Evolutionary conservation across 345 rosid species (phyloP).

Genomic region (Punica granatum): DNA sequence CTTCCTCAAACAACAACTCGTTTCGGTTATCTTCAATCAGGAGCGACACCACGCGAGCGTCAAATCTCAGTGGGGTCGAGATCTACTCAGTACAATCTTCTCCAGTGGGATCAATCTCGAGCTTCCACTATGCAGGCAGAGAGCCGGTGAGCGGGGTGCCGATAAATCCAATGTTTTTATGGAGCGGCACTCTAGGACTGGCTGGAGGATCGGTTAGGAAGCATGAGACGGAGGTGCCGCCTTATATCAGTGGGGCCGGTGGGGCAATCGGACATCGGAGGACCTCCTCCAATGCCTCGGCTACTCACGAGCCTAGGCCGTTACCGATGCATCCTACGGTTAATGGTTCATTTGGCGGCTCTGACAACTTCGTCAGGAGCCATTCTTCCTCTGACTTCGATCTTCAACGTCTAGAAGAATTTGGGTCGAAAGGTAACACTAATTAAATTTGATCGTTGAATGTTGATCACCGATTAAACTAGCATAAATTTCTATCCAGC

Average conservation of each 20-base stretch:
- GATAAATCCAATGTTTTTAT: background rate
- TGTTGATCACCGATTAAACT: no score
- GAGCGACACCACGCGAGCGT: background rate
- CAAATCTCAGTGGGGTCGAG: conserved; percentile 9
- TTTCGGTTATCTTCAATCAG: background rate
- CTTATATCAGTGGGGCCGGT: no score
- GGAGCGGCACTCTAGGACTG: no score
- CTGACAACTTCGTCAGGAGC: background rate
- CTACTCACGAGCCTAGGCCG: no score
- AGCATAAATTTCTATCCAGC: no score
- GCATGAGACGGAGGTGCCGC: background rate
- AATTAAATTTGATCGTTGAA: background rate
- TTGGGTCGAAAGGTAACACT: background rate
- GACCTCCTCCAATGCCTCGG: no score
- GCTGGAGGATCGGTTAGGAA: no score
- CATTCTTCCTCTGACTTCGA: background rate
- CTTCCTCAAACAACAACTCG: background rate
- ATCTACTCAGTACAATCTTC: conserved; percentile 9
- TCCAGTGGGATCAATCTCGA: background rate
- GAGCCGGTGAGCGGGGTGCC: background rate
- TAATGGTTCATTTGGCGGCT: background rate
- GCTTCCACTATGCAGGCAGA: background rate
- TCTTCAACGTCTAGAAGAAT: background rate
- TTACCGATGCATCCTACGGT: background rate
- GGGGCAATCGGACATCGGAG: no score